Evolutionary conservation across 768 basidiomycete genomes (phyloP).

Genomic region (Lactifluus piperatus): DNA sequence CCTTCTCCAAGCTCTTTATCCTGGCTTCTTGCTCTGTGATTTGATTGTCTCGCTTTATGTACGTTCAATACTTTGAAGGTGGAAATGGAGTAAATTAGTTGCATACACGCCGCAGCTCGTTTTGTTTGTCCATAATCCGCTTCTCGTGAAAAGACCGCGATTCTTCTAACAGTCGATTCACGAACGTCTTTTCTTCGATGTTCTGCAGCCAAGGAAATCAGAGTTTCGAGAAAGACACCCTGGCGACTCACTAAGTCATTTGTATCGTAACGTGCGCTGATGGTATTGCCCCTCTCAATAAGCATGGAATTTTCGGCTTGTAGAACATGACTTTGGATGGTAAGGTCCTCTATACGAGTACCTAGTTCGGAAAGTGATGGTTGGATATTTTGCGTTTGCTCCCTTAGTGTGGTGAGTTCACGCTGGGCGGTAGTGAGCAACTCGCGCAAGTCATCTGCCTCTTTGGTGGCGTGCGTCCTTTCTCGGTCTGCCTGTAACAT

Average conservation of each 20-base stretch:
- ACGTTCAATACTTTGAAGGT: background rate
- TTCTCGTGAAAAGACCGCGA: constrained; percentile 28
- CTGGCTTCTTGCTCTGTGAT: constrained; percentile 26
- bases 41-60: constrained; percentile 26
- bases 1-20: constrained; percentile 25
- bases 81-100: background rate
- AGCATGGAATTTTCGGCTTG: constrained; percentile 22
- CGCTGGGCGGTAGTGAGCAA: constrained; percentile 12
- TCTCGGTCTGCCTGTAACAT: constrained; percentile 17
- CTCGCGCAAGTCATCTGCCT: constrained; percentile 12
- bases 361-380: constrained; percentile 19
- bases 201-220: constrained; percentile 18
- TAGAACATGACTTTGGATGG: constrained; percentile 18
- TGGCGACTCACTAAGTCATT: constrained; percentile 25
- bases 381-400: constrained; percentile 20
- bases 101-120: constrained; percentile 29
- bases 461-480: constrained; percentile 13
- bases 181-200: constrained; percentile 28
- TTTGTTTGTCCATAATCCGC: constrained; percentile 28
- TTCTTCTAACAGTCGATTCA: constrained; percentile 26
- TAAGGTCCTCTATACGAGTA: constrained; percentile 22
- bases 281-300: constrained; percentile 22
- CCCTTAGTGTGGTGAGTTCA: constrained; percentile 17
- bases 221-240: background rate
- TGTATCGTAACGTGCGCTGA: constrained; percentile 25